A percentile compares a stretch with the other conserved stretches of the same genome.
phyloP scores from a whole-genome alignment of 1,284 basidiomycete species.

The Leucoagaricus sp. region DNA sequence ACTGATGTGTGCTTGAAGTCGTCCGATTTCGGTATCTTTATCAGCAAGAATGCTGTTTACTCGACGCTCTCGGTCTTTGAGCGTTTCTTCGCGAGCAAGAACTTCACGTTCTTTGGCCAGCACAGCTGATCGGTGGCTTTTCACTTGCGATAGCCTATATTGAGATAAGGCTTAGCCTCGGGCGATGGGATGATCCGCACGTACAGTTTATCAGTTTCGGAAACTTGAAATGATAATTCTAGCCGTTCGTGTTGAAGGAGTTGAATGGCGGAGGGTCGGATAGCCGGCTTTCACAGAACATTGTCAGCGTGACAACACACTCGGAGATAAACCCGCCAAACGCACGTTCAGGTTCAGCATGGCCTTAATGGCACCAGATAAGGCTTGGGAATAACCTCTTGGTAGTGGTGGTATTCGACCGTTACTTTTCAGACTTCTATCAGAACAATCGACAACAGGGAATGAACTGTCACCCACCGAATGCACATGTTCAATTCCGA shows the following conservation, averaged over 20 bases:
- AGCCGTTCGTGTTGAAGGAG: constrained; percentile 78
- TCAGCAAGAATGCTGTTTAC: constrained; percentile 47
- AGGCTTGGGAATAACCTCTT: constrained; percentile 73
- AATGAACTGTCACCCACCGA: constrained; percentile 45
- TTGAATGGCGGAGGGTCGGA: constrained; percentile 80
- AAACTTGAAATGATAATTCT: constrained; percentile 69
- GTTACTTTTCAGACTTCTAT: constrained; percentile 47
- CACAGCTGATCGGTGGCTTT: constrained; percentile 58
- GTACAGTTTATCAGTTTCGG: constrained; percentile 80
- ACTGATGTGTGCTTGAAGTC: constrained; percentile 45
- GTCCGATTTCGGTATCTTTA: constrained; percentile 60
- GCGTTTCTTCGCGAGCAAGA: constrained; percentile 50
- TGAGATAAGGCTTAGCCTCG: constrained; percentile 7
- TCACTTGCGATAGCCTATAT: constrained; percentile 59
- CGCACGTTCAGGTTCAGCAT: constrained; percentile 87
- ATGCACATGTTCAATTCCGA: constrained; percentile 82
- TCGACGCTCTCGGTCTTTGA: constrained; percentile 57
- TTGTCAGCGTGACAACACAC: constrained; percentile 3
- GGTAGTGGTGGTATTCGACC: constrained; percentile 87
- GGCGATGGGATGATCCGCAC: constrained; percentile 24
- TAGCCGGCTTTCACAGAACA: constrained; percentile 59
- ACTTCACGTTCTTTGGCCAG: constrained; percentile 71
- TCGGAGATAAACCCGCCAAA: constrained; percentile 8
- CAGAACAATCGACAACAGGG: neutral
- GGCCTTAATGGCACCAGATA: constrained; percentile 76